phyloP scores from a whole-genome alignment of 2,329 filamentous ascomycete genomes.

The Volutella citrinella region DNA sequence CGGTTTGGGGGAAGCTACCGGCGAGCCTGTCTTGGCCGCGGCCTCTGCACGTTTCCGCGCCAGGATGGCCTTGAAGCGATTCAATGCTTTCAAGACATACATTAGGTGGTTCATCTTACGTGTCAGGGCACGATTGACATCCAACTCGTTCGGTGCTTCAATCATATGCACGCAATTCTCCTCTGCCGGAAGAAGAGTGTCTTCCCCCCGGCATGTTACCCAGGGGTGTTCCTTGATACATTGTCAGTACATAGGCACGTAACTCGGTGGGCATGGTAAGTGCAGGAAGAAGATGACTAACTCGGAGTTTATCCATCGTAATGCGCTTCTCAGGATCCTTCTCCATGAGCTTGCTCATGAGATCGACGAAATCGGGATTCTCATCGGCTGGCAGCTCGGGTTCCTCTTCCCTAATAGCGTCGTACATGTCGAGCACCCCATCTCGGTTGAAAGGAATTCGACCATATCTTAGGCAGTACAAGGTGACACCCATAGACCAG shows the following conservation, averaged over 20 bases:
- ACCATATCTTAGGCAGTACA: constrained; percentile 91
- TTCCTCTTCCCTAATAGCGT: constrained; percentile 75
- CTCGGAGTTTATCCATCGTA: constrained; percentile 75
- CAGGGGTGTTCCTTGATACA: constrained; percentile 75
- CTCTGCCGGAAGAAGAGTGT: constrained; percentile 73
- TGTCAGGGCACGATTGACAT: constrained; percentile 88
- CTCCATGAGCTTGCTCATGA: constrained; percentile 72
- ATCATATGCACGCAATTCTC: constrained; percentile 84
- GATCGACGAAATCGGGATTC: constrained; percentile 67
- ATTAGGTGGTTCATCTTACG: constrained; percentile 83
- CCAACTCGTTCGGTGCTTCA: constrained; percentile 82
- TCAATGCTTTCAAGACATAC: constrained; percentile 87
- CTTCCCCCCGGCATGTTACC: constrained; percentile 79
- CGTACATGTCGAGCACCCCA: constrained; percentile 81
- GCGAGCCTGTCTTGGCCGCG: constrained; percentile 6
- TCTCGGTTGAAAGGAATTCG: constrained; percentile 79
- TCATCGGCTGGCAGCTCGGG: constrained; percentile 60
- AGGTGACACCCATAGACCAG: constrained; percentile 96
- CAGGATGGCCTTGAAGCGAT: constrained; percentile 80
- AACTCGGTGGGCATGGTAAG: not conserved
- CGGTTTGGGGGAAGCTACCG: constrained; percentile 7
- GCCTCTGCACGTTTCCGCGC: constrained; percentile 18
- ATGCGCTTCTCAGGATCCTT: constrained; percentile 85
- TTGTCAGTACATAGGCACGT: constrained; percentile 6
- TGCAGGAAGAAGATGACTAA: constrained; percentile 44